phyloP scores from a whole-genome alignment of 2,329 filamentous ascomycete species.

The Aureobasidium sp. region DNA sequence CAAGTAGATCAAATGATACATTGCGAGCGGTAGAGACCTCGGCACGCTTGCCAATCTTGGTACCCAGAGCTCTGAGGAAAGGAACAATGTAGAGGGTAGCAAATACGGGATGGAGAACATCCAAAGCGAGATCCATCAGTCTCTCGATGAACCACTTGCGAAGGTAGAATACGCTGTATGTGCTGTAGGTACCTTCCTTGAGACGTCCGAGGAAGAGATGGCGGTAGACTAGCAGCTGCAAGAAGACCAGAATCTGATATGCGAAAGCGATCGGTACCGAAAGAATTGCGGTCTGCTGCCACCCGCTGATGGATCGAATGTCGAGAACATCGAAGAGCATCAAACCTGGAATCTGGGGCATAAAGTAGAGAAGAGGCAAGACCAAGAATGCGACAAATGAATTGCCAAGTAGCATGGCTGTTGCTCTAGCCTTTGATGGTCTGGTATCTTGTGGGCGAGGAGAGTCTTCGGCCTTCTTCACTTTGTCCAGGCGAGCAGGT shows the following conservation, averaged over 20 bases:
- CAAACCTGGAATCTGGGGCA: background rate
- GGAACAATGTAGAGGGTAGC: background rate
- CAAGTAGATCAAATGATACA: background rate
- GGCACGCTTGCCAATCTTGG: background rate
- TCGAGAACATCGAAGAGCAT: conserved; percentile 1
- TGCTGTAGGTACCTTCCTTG: background rate
- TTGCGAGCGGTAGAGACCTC: background rate
- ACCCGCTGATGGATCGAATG: background rate
- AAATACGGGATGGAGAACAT: background rate
- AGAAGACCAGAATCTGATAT: background rate
- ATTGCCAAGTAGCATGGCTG: background rate
- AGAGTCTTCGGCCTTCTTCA: background rate
- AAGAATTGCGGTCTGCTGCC: background rate
- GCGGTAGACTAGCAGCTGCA: background rate
- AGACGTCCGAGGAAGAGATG: background rate
- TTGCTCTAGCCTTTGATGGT: background rate
- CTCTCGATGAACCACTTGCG: background rate
- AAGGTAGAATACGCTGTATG: background rate
- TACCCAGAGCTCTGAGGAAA: background rate
- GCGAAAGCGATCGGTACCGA: background rate
- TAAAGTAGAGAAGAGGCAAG: background rate
- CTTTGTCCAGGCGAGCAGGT: background rate
- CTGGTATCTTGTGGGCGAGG: background rate
- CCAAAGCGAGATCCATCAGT: background rate
- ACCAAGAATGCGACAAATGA: background rate